Base-by-base conservation (phyloP, 2,329 filamentous ascomycete genomes). In the Diaporthe batatas region DNA sequence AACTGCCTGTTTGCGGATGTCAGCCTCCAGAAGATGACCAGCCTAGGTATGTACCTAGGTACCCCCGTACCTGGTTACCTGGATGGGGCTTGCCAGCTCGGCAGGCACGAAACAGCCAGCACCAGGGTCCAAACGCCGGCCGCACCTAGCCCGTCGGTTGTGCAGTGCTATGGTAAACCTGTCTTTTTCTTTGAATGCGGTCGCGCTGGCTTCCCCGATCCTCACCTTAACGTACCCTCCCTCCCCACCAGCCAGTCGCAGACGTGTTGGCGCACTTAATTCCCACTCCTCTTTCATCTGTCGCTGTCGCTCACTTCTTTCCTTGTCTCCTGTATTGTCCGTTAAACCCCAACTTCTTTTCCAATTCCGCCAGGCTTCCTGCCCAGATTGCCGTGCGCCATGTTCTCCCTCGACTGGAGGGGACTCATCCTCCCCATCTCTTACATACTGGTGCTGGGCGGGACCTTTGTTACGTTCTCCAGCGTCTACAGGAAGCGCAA, bases 401-500 rank as follows among this genome's bases (percentile, higher is more conserved):
- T 90, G 86, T 83, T 89, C 77, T 82, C 84, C 75, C 82, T 91
- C 77, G 90, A 97, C 87, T 97, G 94, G 94, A 86, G 93, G 84
- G 93, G 93, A 84, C 92, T 98, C 75, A 87, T 91, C 80, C 90
- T 98, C 79, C 96, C 96, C 74, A 90, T 98, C 80, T 92, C 94
- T 84, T 99, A 99, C 84, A 88, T 99, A 73, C 88, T 91, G 77
- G 93, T 98, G 73, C 91, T 99, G 71, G 88, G 94, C 79, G 94
- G 95, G 79, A 96, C 95, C 47, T 90, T 99, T 77, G 92, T 93
- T 81, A 96, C 94, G 76, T 99, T 99, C 85, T 97, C 94, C 62
- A 94, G 91, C 72, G 91, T 98, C 75, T 98, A 98, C 84, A 92
- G 96, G 79, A 96, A 96, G 85, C 91, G 96, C 83, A 96, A 98